Base-by-base conservation (phyloP, 2,329 filamentous ascomycete genomes). In the Fusarium sp. region DNA sequence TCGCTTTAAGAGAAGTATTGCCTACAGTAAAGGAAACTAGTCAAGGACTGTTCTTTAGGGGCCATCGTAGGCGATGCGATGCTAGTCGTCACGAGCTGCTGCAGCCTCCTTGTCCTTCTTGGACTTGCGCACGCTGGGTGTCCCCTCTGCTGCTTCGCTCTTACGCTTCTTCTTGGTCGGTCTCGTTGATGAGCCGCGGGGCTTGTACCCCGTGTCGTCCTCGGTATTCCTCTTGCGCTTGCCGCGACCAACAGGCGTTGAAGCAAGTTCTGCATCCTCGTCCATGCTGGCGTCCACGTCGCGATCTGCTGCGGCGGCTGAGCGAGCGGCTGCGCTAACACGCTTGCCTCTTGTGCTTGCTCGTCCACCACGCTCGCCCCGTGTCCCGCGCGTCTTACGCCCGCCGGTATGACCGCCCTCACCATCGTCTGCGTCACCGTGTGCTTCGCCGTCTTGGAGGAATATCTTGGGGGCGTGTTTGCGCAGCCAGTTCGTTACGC, bases 401-500 rank as follows among this genome's bases (percentile, higher is more conserved):
- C 76, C 76, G 42, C 74, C 75, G 36, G 72, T 73, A 31, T 74
- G 72, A 5, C 64, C 72, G 19, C 71, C 71, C 33, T 76, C 73
- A 14, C 74, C 76, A 51, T 82, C 77, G 28, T 80, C 80, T 22
- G 82, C 81, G 9, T 81, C 79, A 53, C 80, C 79, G 22, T 80
- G 78, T 19, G 69, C 71, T 59, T 76, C 77, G 51, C 89, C 88
- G 74, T 94, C 92, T 77, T 97, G 92, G 21, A 97, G 82, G 82
- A 97, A 94, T 49, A 94, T 90, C 78, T 95, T 91, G 5, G 94
- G 92, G 62, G 93, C 91, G 79, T 97, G 87, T 76, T 93, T 90
- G 67, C 93, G 88, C 14, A 99, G 87, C 96, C 96, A 99, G 79
- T 97, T 98, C 82, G 97, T 97, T 5, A 97, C 94, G 62, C 93